phyloP scores from a whole-genome alignment of 2,329 filamentous ascomycete genomes.

The Rutstroemia sp. region DNA sequence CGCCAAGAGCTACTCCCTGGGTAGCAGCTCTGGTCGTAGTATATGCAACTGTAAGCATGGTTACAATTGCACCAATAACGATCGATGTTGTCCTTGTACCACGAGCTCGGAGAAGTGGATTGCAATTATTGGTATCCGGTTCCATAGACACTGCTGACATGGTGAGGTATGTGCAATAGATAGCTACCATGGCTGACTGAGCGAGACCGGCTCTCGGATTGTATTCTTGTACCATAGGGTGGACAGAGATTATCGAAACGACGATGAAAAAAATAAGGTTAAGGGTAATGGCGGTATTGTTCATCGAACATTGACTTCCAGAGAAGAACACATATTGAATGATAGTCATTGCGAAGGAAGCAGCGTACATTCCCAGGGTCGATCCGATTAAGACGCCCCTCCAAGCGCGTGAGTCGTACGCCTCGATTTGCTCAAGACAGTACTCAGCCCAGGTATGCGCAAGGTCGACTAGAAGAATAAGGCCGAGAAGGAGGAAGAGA shows the following conservation, averaged over 20 bases:
- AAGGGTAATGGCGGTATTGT: conserved; percentile 90
- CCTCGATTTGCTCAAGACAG: conserved; percentile 88
- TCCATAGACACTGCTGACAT: conserved; percentile 99
- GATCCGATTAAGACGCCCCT: conserved; percentile 82
- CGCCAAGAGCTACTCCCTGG: conserved; percentile 71
- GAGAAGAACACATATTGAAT: conserved; percentile 98
- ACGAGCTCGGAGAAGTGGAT: conserved; percentile 78
- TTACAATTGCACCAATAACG: conserved; percentile 87
- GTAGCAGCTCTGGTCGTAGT: conserved; percentile 95
- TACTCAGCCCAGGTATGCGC: conserved; percentile 97
- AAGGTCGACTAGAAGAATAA: conserved; percentile 88
- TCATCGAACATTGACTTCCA: conserved; percentile 76
- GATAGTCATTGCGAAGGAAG: conserved; percentile 86
- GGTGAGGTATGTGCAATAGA: conserved; percentile 98
- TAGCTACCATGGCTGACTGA: conserved; percentile 94
- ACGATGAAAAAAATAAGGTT: conserved; percentile 79
- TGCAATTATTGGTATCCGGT: conserved; percentile 89
- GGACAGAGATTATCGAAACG: conserved; percentile 79
- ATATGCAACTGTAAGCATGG: conserved; percentile 94
- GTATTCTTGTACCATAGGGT: conserved; percentile 81
- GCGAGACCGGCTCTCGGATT: conserved; percentile 92
- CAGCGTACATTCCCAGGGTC: conserved; percentile 87
- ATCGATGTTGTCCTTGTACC: conserved; percentile 86
- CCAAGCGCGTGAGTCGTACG: conserved; percentile 79
- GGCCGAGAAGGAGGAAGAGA: conserved; percentile 84